phyloP scores from a whole-genome alignment of 352 stramenopile genomes.

The Pythium dissotocum region DNA sequence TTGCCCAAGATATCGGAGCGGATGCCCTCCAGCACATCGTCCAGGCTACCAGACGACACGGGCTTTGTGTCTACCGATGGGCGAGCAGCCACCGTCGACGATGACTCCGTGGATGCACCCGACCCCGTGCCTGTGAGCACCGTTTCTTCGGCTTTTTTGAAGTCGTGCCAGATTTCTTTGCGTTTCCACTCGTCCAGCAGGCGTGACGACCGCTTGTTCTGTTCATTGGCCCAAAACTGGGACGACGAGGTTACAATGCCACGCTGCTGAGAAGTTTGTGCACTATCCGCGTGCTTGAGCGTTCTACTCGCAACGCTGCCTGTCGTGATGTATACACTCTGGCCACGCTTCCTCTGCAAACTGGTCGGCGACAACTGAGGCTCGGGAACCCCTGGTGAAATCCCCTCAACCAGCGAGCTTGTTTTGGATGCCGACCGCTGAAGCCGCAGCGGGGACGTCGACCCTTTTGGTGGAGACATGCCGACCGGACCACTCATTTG shows the following conservation, averaged over 20 bases:
- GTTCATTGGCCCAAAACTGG: slow-evolving; percentile 41
- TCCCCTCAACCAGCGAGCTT: neutral
- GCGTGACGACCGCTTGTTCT: slow-evolving; percentile 43
- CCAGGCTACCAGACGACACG: neutral
- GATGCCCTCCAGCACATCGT: neutral
- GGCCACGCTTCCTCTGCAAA: slow-evolving; percentile 1
- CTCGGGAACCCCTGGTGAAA: neutral
- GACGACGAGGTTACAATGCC: slow-evolving; percentile 30
- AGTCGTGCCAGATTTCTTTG: slow-evolving; percentile 75
- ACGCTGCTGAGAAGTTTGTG: neutral
- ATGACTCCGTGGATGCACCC: neutral
- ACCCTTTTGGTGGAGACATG: neutral
- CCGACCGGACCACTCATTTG: slow-evolving; percentile 3
- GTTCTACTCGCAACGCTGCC: neutral
- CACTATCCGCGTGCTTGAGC: slow-evolving; percentile 1
- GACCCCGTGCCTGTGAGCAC: slow-evolving; percentile 17
- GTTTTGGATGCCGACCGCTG: slow-evolving; percentile 13
- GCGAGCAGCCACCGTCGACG: neutral
- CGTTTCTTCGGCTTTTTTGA: slow-evolving; percentile 66
- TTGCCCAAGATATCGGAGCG: slow-evolving; percentile 2
- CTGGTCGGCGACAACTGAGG: neutral
- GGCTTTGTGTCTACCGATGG: neutral
- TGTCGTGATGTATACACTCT: slow-evolving; percentile 12
- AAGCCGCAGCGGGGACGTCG: slow-evolving; percentile 2
- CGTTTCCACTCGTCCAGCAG: slow-evolving; percentile 70